Evolutionary conservation across 139 green algal genomes (phyloP).

Genomic region (Chlorella sorokiniana): DNA sequence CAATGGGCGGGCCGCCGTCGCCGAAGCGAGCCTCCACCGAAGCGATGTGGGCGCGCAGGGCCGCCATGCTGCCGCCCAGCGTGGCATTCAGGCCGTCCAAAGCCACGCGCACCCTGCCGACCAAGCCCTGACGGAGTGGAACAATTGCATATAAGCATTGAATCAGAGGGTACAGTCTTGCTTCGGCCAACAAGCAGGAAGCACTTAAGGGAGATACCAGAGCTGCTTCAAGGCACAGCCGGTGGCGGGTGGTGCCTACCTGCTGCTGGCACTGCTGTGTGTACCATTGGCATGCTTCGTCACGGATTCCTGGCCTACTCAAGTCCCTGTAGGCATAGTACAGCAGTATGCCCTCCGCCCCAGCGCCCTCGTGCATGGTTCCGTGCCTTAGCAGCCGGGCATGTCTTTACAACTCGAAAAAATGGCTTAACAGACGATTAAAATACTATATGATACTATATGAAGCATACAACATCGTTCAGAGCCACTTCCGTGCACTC

Average conservation of each 20-base stretch:
- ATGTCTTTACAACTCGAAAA: no score
- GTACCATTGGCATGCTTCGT: slow-evolving; percentile 34
- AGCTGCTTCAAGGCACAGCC: background rate
- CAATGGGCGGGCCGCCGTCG: slow-evolving; percentile 39
- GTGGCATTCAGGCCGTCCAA: slow-evolving; percentile 71
- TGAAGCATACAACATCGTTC: no score
- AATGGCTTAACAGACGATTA: no score
- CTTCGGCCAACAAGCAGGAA: no score
- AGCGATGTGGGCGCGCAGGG: slow-evolving; percentile 41
- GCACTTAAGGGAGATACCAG: no score
- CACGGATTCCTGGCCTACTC: background rate
- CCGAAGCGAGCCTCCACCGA: slow-evolving; percentile 27
- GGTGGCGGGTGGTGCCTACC: background rate
- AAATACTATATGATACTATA: no score
- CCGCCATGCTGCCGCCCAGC: slow-evolving; percentile 40
- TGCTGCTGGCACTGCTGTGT: slow-evolving; percentile 31
- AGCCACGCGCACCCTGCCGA: slow-evolving; percentile 64
- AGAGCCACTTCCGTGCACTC: no score
- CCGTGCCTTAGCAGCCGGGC: no score
- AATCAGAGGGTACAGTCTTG: no score
- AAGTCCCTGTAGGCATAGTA: slow-evolving; percentile 73
- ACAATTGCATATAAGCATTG: background rate
- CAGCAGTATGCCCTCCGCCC: slow-evolving; percentile 50
- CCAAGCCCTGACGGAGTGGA: slow-evolving; percentile 28
- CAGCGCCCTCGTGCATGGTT: background rate